Evolutionary conservation across 176 grass and related monocot genomes (phyloP).

Genomic region (Lolium rigidum): DNA sequence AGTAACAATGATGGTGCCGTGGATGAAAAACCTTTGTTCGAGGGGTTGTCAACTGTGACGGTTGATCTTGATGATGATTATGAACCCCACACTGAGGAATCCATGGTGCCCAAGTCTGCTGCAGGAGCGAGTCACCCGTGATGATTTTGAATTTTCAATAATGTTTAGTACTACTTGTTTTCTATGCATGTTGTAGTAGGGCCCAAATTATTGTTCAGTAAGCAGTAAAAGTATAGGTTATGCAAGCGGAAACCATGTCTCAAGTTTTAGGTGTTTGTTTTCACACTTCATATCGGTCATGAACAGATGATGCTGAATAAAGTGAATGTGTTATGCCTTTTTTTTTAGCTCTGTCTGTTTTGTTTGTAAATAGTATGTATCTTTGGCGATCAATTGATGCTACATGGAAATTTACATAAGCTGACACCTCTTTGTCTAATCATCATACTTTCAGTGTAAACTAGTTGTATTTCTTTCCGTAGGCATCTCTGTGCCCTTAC

Average conservation of each 20-base stretch:
- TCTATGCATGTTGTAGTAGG: not conserved
- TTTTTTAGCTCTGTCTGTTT: not conserved
- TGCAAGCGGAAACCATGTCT: not conserved
- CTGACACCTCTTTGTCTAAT: not conserved
- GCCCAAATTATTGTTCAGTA: not conserved
- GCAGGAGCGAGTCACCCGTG: not conserved
- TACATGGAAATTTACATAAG: not conserved
- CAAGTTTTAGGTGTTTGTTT: not conserved
- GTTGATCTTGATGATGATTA: not conserved
- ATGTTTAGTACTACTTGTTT: not conserved
- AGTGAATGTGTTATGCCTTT: slow-evolving; percentile 7
- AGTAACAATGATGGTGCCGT: not conserved
- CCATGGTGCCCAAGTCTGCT: not conserved
- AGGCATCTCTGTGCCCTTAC: no score
- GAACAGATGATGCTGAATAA: not conserved
- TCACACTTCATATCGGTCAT: not conserved
- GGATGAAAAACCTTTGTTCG: not conserved
- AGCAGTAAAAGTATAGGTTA: not conserved
- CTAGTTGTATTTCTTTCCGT: not conserved
- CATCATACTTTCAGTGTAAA: not conserved
- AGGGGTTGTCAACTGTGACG: not conserved
- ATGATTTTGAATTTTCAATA: no score
- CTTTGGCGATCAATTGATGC: not conserved
- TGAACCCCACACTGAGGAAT: not conserved
- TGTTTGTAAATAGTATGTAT: not conserved